phyloP scores from a whole-genome alignment of 2,329 filamentous ascomycete species.

The Cytospora paraplurivora region DNA sequence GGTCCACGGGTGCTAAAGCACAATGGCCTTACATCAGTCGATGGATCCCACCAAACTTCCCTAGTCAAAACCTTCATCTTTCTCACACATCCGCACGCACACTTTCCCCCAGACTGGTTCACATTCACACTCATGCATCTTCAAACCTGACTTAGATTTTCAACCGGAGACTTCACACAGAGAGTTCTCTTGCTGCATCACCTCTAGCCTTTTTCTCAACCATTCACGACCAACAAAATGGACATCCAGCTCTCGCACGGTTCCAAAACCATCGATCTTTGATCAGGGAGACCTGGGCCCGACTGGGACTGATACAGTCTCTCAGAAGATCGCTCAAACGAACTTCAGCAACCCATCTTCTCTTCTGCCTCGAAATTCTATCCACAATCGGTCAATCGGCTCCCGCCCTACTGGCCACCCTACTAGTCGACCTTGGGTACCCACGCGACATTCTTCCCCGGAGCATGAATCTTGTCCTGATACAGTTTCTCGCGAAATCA shows the following conservation, averaged over 20 bases:
- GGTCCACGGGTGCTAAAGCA: background rate
- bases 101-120: background rate
- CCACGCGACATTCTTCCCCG: background rate
- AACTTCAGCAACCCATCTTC: constrained; percentile 1
- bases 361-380: constrained; percentile 7
- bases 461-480: constrained; percentile 28
- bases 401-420: background rate
- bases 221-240: constrained; percentile 21
- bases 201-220: background rate
- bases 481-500: constrained; percentile 21
- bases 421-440: background rate
- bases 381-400: background rate
- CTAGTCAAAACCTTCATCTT: background rate
- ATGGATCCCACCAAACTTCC: background rate
- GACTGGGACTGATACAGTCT: constrained; percentile 14
- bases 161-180: background rate
- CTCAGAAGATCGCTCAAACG: constrained; percentile 4
- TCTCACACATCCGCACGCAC: background rate
- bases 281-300: constrained; percentile 25
- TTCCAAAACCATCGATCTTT: constrained; percentile 23
- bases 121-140: background rate
- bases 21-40: background rate
- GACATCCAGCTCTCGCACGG: constrained; percentile 22
- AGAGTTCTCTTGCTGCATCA: background rate
- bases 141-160: background rate